Percentiles rank a stretch among this genome's conserved stretches.
These are phyloP conservation scores for Coemansia aciculifera DNA, from an alignment of 192 early-diverging fungal genomes.

Conservation along the genomic window DNA sequence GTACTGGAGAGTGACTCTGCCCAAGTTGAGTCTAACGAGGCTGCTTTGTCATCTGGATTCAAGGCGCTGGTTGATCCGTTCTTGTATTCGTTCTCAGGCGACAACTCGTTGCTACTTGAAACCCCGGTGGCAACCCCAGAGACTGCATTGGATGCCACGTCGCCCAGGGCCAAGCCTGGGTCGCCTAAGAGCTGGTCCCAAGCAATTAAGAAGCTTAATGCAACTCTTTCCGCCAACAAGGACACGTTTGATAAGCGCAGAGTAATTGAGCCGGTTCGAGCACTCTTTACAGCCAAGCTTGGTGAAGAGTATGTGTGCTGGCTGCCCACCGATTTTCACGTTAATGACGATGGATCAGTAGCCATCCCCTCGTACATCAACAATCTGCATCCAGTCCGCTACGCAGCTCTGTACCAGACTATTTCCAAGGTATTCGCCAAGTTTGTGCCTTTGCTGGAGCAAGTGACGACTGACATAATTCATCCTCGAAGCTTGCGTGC, in stretches of 20 bases:
- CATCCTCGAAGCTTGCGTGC: not conserved
- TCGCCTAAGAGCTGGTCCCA: not conserved
- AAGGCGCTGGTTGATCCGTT: not conserved
- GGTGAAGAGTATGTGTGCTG: too few relatives aligned
- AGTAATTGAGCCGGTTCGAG: slow-evolving; percentile 9
- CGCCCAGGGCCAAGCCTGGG: not conserved
- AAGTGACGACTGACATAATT: not conserved
- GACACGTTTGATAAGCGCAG: not conserved
- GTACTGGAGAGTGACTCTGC: not conserved
- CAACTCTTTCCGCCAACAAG: not conserved
- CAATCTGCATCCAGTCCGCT: too few relatives aligned
- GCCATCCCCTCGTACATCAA: too few relatives aligned
- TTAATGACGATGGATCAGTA: too few relatives aligned
- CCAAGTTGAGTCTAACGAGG: not conserved
- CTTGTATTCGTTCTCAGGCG: not conserved
- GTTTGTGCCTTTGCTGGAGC: too few relatives aligned
- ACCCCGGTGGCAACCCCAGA: not conserved
- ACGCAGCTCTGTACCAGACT: too few relatives aligned
- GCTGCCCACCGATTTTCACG: too few relatives aligned
- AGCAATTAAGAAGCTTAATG: not conserved
- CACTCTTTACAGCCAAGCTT: not conserved
- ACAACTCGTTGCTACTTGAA: not conserved
- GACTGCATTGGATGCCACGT: not conserved
- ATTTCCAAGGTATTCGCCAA: too few relatives aligned
- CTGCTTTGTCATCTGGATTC: not conserved